Conservation (phyloP, 73 alveolate genomes). For the Durusdinium trenchii region DNA sequence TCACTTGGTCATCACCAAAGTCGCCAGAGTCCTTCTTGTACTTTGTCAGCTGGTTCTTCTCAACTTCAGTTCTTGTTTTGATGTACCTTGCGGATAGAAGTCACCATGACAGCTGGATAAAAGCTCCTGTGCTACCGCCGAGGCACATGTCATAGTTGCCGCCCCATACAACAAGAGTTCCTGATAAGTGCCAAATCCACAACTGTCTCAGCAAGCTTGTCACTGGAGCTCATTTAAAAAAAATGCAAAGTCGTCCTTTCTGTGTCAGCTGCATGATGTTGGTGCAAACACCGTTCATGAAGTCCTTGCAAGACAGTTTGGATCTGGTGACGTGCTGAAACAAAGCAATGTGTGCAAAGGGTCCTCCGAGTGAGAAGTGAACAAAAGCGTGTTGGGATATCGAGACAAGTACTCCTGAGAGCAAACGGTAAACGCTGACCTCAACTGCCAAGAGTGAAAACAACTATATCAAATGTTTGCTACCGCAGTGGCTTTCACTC, state of each 20-base stretch:
- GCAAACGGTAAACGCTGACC: background rate
- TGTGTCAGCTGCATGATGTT: slow-evolving; percentile 98
- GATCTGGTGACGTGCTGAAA: background rate
- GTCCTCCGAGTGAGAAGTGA: slow-evolving; percentile 94
- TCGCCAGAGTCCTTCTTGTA: slow-evolving; percentile 94
- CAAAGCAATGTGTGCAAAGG: too few relatives aligned
- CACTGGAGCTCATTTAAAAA: background rate
- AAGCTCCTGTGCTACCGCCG: slow-evolving; percentile 1
- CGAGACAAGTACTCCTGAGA: slow-evolving; percentile 74
- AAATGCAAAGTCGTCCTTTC: slow-evolving; percentile 4
- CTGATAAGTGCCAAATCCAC: background rate
- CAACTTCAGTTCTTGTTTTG: slow-evolving; percentile 97
- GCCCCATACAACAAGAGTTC: slow-evolving; percentile 97
- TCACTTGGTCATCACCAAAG: background rate
- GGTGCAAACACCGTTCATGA: slow-evolving; percentile 98
- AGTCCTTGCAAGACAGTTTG: slow-evolving; percentile 96
- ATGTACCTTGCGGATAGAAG: slow-evolving; percentile 96
- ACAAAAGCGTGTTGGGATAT: slow-evolving; percentile 71
- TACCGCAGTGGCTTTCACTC: too few relatives aligned
- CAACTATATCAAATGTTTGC: too few relatives aligned
- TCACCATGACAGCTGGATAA: too few relatives aligned
- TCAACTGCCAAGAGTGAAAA: too few relatives aligned
- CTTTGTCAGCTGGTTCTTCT: slow-evolving; percentile 76
- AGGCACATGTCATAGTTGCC: slow-evolving; percentile 98
- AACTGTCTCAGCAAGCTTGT: background rate